A percentile compares a stretch with the other conserved stretches of the same genome.
Conservation (phyloP, 2,329 filamentous ascomycete species). For the Paecilomyces formosus region DNA sequence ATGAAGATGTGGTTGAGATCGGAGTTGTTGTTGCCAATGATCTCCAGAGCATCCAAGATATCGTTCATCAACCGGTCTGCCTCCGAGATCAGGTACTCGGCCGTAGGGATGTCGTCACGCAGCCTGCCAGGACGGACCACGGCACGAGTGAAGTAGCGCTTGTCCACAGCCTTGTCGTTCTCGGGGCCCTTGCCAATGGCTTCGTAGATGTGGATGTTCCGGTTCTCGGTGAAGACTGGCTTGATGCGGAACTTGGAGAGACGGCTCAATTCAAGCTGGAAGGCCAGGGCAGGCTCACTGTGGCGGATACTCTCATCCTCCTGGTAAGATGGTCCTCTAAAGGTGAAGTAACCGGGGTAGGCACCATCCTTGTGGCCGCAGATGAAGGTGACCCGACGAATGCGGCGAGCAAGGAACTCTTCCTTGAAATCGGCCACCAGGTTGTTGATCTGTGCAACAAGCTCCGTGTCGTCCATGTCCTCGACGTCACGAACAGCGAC, state of each 20-base stretch:
- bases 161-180: constrained; percentile 62
- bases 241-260: constrained; percentile 97
- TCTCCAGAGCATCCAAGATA: constrained; percentile 94
- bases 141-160: constrained; percentile 96
- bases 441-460: constrained; percentile 64
- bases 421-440: constrained; percentile 76
- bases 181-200: constrained; percentile 90
- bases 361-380: constrained; percentile 90
- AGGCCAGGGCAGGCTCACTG: constrained; percentile 90
- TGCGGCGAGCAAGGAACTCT: constrained; percentile 70
- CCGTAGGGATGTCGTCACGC: constrained; percentile 95
- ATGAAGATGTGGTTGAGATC: constrained; percentile 99
- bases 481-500: constrained; percentile 86
- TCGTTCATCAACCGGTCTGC: constrained; percentile 95
- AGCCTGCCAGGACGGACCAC: constrained; percentile 91
- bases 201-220: constrained; percentile 98
- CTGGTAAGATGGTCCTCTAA: constrained; percentile 81
- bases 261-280: constrained; percentile 94
- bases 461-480: constrained; percentile 71
- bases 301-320: constrained; percentile 97
- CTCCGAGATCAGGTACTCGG: constrained; percentile 96
- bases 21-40: constrained; percentile 98
- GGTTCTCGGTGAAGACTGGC: constrained; percentile 97
- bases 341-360: constrained; percentile 96
- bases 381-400: constrained; percentile 91